A percentile compares a stretch with the other conserved stretches of the same genome.
Conservation (phyloP, 2,329 filamentous ascomycete species). For the Metarhizium anisopliae region DNA sequence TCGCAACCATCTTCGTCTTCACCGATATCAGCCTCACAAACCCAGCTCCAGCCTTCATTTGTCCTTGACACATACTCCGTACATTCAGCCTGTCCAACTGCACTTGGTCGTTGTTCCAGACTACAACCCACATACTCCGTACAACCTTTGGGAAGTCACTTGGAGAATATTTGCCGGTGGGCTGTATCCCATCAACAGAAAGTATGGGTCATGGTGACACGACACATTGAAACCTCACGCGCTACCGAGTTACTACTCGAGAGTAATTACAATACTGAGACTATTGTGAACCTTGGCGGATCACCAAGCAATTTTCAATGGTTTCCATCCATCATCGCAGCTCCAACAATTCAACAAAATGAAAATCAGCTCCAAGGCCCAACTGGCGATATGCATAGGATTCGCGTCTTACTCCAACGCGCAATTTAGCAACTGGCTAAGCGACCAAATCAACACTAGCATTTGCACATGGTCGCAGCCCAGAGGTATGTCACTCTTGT, state of each 20-base stretch:
- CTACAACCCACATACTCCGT: neutral
- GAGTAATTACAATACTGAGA: neutral
- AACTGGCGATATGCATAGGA: constrained; percentile 12
- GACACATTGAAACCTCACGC: neutral
- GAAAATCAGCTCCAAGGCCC: constrained; percentile 9
- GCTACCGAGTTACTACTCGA: neutral
- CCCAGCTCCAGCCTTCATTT: neutral
- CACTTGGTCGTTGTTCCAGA: neutral
- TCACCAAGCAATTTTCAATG: neutral
- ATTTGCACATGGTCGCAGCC: constrained; percentile 50
- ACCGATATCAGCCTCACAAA: neutral
- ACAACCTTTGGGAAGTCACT: neutral
- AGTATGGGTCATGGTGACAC: neutral
- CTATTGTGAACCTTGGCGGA: neutral
- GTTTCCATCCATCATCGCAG: neutral
- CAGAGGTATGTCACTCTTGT: constrained; percentile 24
- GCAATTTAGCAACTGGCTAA: constrained; percentile 39
- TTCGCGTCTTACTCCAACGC: constrained; percentile 16
- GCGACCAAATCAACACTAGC: constrained; percentile 43
- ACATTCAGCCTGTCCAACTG: neutral
- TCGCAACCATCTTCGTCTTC: neutral
- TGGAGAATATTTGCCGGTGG: neutral
- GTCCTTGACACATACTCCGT: neutral
- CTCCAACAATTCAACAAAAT: constrained; percentile 7
- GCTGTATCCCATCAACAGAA: neutral